Evolutionary conservation across 2,329 filamentous ascomycete species (phyloP), one percentile per base, ranked within the genome.

Genomic region (Knoxdaviesia capensis): DNA sequence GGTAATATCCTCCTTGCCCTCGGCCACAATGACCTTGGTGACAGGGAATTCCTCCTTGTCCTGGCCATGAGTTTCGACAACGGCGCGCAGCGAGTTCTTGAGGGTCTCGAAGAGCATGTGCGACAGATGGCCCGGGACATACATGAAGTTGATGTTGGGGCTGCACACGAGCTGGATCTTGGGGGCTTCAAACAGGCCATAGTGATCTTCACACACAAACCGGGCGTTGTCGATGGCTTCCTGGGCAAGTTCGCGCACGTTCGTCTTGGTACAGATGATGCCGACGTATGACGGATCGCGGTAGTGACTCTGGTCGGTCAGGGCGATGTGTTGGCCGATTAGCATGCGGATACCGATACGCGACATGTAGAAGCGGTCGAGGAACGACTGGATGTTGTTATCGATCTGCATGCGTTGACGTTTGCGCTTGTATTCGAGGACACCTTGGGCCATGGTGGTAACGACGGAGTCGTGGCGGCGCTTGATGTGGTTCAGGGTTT

Each of bases 41-140:
- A 94, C 77, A 0, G 90, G 90, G 56, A 96, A 98, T 40, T 88
- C 84, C 49, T 96, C 83, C 61, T 90, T 93, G 53, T 96, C 90
- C 56, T 86, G 79, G 39, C 90, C 90, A 56, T 96, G 86, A 10
- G 77, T 83, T 63, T 98, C 90, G 44, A 98, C 90, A 35, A 98
- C 90, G 41, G 90, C 90, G 57, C 90, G 83, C 50, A 98, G 69
- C 43, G 87, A 94, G 68, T 98, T 98, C 66, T 98, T 98, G 57
- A 98, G 69, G 2, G 90, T 98, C 64, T 98, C 90, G 60, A 98
- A 98, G 41, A 98, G 80, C 90, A 98, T 98, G 64, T 98, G 90
- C 51, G 86, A 94, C 59, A 98, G 59, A 62, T 98, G 90, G n/a
- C 90, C 90, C 1, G 90, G 90, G 42, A 98, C 90, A 56, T 98